phyloP scores from a whole-genome alignment of 768 basidiomycete genomes.

The Cystofilobasidium bisporidii region DNA sequence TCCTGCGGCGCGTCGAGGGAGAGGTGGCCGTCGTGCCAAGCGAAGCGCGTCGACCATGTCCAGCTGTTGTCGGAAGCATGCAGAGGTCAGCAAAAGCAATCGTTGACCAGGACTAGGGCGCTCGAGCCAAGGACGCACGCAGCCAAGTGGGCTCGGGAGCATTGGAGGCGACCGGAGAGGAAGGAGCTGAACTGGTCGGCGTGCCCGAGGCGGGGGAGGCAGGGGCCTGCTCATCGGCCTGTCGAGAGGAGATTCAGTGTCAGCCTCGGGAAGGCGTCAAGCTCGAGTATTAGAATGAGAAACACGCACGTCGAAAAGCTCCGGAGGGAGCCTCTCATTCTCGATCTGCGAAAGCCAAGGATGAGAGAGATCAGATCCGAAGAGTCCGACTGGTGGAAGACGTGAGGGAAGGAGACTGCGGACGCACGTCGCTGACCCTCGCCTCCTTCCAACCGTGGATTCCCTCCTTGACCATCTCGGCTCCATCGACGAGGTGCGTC shows the following conservation, averaged over 20 bases:
- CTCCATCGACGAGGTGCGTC: slow-evolving; percentile 59
- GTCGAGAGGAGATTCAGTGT: background rate
- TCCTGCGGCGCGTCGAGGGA: slow-evolving; percentile 81
- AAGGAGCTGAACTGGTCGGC: background rate
- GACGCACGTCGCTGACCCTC: slow-evolving; percentile 48
- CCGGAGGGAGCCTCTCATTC: slow-evolving; percentile 92
- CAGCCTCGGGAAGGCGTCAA: slow-evolving; percentile 38
- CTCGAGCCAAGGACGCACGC: background rate
- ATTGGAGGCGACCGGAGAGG: slow-evolving; percentile 37
- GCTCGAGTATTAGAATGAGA: slow-evolving; percentile 53
- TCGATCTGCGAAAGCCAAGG: slow-evolving; percentile 95
- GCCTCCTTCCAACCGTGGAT: slow-evolving; percentile 92
- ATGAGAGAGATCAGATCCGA: background rate
- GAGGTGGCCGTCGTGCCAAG: slow-evolving; percentile 91
- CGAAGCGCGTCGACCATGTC: slow-evolving; percentile 63
- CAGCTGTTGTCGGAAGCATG: slow-evolving; percentile 33
- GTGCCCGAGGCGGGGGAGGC: slow-evolving; percentile 15
- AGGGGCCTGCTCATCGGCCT: slow-evolving; percentile 22
- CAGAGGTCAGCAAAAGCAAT: background rate
- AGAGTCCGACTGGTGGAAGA: no score
- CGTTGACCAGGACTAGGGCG: no score
- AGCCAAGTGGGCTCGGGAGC: slow-evolving; percentile 46
- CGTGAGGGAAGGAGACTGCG: no score
- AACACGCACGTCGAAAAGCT: slow-evolving; percentile 61
- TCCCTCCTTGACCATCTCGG: slow-evolving; percentile 88